Base-by-base conservation (phyloP, 305 asterid species). In the Solanum aculeatissimum region DNA sequence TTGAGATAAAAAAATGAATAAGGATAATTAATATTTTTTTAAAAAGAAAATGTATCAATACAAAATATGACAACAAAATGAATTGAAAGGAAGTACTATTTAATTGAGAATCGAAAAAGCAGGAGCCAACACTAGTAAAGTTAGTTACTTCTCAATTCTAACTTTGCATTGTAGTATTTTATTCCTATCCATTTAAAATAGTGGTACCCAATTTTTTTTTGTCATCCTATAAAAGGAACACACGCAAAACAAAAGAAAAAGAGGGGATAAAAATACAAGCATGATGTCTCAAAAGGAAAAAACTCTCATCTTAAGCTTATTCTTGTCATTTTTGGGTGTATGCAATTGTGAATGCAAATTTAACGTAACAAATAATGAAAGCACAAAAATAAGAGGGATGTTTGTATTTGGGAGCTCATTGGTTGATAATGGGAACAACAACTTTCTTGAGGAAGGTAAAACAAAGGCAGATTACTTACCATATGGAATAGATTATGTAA, bases 391-490 rank as follows among this genome's bases (percentile, higher is more conserved):
- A 3, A 32, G 5, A 75, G 81, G 81, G 13, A 80, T 83, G 85
- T 68, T 65, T 69, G 80, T 83, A 42, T 83, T 83, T 68, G 85
- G 85, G 1, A 72, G 77, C 27, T 83, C 85, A 29, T 32, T 83
- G 1, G 62, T 55, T 68, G 85, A 83, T 83, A 38, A 32, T 35
- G 85, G 85, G 16, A 83, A 68, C 85, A 83, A 83, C 38, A 43
- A 65, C 14, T 68, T 45, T 40, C 32, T 68, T 49, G 79, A 49
- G 5, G 40, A 57, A 68, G 7, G 66, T 32, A 45, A 10, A 11
- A 40, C 54, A 68, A 83, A 83, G 53, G 49, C 81, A 65, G 19
- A 66, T 29, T 83, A 45, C 7, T 62, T 62, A n/a, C 85, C 85
- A 5, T 83, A 83, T 83, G 85, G 85, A 19, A 13, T 83, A 47